phyloP scores from a whole-genome alignment of 148 eudicot species.

The Simmondsia chinensis region DNA sequence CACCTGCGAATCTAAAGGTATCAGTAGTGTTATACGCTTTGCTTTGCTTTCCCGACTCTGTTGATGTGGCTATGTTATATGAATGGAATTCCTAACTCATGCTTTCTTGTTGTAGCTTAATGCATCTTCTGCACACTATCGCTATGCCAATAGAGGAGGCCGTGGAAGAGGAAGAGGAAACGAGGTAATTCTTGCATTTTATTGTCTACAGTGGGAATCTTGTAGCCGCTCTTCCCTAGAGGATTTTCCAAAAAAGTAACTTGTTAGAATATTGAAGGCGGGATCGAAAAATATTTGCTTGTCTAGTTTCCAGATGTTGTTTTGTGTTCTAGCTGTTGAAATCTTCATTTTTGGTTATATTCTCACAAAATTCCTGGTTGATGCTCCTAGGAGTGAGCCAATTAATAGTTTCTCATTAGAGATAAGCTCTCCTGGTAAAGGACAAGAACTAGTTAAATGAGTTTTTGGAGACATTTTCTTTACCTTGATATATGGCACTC shows the following conservation, averaged over 20 bases:
- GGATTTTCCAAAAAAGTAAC: no score
- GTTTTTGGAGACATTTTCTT: no score
- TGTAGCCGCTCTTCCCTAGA: no score
- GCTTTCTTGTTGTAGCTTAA: conserved; percentile 20
- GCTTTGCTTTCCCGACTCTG: neutral
- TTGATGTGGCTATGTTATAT: neutral
- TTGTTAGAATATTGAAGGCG: no score
- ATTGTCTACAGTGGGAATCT: neutral
- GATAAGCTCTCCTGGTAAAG: no score
- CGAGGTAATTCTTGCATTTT: conserved; percentile 18
- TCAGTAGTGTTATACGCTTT: neutral
- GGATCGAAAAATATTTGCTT: neutral
- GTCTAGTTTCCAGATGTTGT: neutral
- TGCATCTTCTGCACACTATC: conserved; percentile 21
- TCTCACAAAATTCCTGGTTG: no score
- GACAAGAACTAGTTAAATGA: no score
- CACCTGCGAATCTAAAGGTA: conserved; percentile 33
- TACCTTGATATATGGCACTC: no score
- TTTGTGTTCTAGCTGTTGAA: no score
- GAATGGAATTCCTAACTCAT: neutral
- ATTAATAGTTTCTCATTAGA: no score
- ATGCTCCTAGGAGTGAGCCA: no score
- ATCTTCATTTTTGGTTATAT: no score
- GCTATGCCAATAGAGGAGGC: conserved; percentile 22
- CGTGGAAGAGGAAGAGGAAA: conserved; percentile 34